phyloP scores from a whole-genome alignment of 1,139 yeast species.

The Debaryomyces sp. region DNA sequence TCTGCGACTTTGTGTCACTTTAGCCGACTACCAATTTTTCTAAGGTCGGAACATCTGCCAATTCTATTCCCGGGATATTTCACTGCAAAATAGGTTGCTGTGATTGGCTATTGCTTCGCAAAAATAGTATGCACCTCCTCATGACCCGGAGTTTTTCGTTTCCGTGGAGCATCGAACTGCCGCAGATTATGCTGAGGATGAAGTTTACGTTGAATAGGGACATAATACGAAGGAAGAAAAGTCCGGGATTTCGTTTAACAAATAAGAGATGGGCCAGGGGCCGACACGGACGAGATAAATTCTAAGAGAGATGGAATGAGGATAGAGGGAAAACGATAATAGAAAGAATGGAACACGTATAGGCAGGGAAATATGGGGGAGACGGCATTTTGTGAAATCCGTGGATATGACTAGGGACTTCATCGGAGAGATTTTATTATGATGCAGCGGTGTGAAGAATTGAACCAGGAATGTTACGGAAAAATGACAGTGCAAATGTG shows the following conservation, averaged over 20 bases:
- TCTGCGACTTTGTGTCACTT: conserved; percentile 4
- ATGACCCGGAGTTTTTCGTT: conserved; percentile 4
- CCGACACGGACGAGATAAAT: neutral
- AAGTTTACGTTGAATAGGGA: neutral
- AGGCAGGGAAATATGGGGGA: neutral
- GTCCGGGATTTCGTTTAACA: neutral
- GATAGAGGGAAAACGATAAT: neutral
- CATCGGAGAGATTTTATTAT: too few species aligned
- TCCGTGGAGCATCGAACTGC: neutral
- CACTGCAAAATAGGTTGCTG: neutral
- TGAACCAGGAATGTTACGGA: neutral
- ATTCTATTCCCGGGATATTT: neutral
- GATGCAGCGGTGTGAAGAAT: neutral
- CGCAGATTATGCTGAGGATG: neutral
- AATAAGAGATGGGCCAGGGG: neutral
- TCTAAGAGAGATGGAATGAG: neutral
- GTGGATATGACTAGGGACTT: too few species aligned
- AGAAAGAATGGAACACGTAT: neutral
- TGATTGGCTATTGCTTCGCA: conserved; percentile 1
- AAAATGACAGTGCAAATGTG: neutral
- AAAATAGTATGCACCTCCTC: neutral
- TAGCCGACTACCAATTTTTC: neutral
- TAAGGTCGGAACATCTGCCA: conserved; percentile 6
- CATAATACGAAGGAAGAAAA: neutral
- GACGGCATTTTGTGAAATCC: neutral